These are phyloP conservation scores for Monosiga brevicollis DNA, from an alignment of 78 protist species.

Conservation along the genomic window DNA sequence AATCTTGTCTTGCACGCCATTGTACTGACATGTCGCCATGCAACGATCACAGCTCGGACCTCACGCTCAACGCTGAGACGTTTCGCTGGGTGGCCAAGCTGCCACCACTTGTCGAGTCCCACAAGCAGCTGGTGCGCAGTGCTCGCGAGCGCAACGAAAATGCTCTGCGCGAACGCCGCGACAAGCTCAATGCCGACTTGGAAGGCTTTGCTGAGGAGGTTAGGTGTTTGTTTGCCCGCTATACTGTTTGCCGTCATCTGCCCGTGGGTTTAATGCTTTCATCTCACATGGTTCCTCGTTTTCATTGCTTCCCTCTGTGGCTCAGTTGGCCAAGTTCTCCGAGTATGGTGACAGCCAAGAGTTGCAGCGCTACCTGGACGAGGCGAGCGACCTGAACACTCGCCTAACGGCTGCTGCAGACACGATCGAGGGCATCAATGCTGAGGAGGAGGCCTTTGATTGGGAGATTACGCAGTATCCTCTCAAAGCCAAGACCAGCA, in stretches of 20 bases:
- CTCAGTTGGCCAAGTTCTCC: background rate
- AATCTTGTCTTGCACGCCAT: too few species aligned
- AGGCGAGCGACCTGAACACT: background rate
- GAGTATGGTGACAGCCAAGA: background rate
- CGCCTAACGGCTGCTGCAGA: background rate
- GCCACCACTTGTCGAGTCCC: background rate
- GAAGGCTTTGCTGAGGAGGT: background rate
- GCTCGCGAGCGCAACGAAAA: background rate
- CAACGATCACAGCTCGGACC: background rate
- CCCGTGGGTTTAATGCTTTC: too few species aligned
- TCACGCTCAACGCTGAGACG: background rate
- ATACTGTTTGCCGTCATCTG: too few species aligned
- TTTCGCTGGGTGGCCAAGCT: background rate
- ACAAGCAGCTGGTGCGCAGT: background rate
- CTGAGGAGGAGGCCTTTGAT: constrained; percentile 8
- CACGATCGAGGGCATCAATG: background rate
- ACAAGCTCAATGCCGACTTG: background rate
- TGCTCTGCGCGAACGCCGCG: background rate
- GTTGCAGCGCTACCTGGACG: background rate
- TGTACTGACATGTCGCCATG: too few species aligned
- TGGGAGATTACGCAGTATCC: constrained; percentile 1
- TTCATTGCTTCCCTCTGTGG: too few species aligned
- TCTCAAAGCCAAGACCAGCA: background rate
- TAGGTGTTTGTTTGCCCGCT: too few species aligned
- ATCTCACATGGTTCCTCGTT: too few species aligned